A percentile compares a stretch with the other conserved stretches of the same genome.
Conservation (phyloP, 371 early-diverging fungal genomes). For the Actinomortierella wolfii region DNA sequence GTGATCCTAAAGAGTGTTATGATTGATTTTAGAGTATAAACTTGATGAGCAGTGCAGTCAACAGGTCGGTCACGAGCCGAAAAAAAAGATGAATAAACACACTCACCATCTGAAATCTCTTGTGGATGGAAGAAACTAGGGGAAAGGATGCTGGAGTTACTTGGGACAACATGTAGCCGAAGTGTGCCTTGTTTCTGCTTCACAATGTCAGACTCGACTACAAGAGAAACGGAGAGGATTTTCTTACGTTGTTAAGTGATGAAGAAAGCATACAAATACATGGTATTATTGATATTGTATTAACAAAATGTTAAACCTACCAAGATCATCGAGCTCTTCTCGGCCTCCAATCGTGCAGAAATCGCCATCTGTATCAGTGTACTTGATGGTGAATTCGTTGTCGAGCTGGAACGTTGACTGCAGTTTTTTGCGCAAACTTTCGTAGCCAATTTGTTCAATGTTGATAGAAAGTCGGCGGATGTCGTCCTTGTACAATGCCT, state of each 20-base stretch:
- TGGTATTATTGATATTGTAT: too few relatives aligned
- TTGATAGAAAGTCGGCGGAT: slow-evolving; percentile 45
- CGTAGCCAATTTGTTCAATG: slow-evolving; percentile 40
- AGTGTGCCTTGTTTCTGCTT: slow-evolving; percentile 32
- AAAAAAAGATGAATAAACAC: too few relatives aligned
- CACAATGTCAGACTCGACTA: slow-evolving; percentile 34
- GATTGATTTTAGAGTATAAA: not conserved
- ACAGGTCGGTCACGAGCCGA: not conserved
- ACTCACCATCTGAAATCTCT: too few relatives aligned
- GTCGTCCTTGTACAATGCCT: slow-evolving; percentile 42
- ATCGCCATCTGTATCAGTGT: slow-evolving; percentile 39
- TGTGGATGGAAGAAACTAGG: too few relatives aligned
- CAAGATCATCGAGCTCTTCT: slow-evolving; percentile 38
- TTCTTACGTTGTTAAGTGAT: too few relatives aligned
- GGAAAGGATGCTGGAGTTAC: not conserved
- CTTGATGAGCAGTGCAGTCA: too few relatives aligned
- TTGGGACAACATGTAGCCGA: slow-evolving; percentile 29
- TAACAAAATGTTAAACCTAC: too few relatives aligned
- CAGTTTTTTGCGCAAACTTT: slow-evolving; percentile 40
- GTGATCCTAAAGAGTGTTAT: slow-evolving; percentile 1
- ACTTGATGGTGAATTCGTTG: slow-evolving; percentile 43
- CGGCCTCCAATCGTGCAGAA: slow-evolving; percentile 38
- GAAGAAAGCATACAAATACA: too few relatives aligned
- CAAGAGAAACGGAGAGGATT: too few relatives aligned
- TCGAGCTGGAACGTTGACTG: slow-evolving; percentile 42